phyloP scores from a whole-genome alignment of 2,329 filamentous ascomycete species.

The Botrytis sinoallii region DNA sequence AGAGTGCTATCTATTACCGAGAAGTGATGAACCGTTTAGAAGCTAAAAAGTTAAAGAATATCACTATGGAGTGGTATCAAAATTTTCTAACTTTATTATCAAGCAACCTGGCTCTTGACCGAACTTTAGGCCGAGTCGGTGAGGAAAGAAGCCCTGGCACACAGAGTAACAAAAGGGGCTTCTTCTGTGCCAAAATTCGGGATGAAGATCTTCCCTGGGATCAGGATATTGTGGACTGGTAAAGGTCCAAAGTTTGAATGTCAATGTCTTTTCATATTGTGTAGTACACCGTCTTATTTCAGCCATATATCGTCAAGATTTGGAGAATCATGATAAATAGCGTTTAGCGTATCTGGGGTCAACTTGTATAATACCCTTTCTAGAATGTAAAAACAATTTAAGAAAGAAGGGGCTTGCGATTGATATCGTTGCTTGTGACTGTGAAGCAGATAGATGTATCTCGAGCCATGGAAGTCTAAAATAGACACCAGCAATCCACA shows the following conservation, averaged over 20 bases:
- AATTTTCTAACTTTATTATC: background rate
- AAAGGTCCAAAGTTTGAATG: background rate
- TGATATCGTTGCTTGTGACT: background rate
- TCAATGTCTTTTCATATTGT: background rate
- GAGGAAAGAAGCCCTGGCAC: background rate
- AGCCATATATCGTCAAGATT: background rate
- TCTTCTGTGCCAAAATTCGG: constrained; percentile 13
- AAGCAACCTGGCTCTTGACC: background rate
- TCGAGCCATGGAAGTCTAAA: background rate
- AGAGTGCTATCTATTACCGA: background rate
- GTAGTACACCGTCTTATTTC: background rate
- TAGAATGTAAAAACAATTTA: background rate
- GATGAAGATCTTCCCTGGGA: constrained; percentile 22
- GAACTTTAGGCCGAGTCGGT: background rate
- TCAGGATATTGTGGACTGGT: background rate
- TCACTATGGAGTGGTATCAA: background rate
- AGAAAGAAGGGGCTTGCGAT: background rate
- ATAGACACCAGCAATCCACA: background rate
- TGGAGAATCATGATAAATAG: background rate
- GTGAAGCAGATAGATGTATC: background rate
- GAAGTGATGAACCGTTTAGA: background rate
- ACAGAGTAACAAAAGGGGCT: background rate
- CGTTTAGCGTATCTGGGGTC: background rate
- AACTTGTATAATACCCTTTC: background rate
- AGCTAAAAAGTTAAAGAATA: background rate